Conservation (phyloP, 2,329 filamentous ascomycete genomes). For the Chaetothyriales sp. region DNA sequence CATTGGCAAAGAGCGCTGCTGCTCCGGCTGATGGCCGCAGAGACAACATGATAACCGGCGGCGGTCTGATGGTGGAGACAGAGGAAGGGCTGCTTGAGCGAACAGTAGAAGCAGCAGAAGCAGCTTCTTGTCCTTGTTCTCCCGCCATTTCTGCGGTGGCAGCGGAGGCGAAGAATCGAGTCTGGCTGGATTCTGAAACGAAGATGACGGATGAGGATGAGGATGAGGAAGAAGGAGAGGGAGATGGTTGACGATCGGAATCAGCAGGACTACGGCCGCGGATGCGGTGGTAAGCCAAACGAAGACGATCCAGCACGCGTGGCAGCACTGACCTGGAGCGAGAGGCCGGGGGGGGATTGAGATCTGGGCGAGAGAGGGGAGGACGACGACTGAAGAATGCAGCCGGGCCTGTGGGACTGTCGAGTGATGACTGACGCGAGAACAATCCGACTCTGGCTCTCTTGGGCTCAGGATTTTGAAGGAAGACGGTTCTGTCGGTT, state of each 20-base stretch:
- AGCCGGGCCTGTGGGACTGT: neutral
- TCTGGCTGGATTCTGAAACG: neutral
- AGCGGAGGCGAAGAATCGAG: neutral
- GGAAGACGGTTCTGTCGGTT: neutral
- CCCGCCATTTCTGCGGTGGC: neutral
- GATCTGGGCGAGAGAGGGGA: neutral
- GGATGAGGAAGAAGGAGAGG: neutral
- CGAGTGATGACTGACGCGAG: neutral
- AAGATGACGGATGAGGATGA: too few relatives aligned
- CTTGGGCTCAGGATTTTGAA: neutral
- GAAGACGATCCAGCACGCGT: neutral
- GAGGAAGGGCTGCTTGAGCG: neutral
- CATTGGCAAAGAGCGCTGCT: neutral
- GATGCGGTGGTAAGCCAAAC: neutral
- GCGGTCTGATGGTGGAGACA: neutral
- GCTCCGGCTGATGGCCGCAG: too few relatives aligned
- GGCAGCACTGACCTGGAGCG: neutral
- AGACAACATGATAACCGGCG: too few relatives aligned
- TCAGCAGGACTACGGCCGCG: neutral
- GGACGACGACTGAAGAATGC: neutral
- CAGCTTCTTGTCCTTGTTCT: too few relatives aligned
- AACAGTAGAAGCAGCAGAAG: too few relatives aligned
- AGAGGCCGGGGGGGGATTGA: neutral
- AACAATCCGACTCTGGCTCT: neutral
- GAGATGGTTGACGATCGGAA: neutral